Evolutionary conservation across 768 basidiomycete genomes (phyloP), one percentile per base, ranked within the genome.

Genomic region (Sarcodon aspratus): DNA sequence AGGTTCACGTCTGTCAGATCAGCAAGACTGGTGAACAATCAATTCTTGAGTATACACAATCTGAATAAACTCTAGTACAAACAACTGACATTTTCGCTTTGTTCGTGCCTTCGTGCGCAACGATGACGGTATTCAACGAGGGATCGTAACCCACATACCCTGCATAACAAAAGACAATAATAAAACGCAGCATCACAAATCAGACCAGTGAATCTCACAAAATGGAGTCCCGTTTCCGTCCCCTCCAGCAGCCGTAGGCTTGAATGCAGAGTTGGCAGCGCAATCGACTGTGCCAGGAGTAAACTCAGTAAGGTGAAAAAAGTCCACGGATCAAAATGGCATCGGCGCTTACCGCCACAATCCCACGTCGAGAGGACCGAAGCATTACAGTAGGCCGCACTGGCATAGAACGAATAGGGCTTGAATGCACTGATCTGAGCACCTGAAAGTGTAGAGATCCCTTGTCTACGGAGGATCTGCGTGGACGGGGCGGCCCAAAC

Each of bases 71-170:
- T 8, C 18, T 17, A n/a, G 40, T 42, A n/a, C 36, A 12, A 3
- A 13, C 10, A 0, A 48, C 63, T 48, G 33, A 67, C 67, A 69
- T 44, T 42, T 63, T 18, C 9, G 31, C 43, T 13, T 62, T 54
- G 44, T 70, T 53, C 6, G 69, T 69, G 7, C 69, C 69, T 48
- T 69, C 64, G 52, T 70, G 67, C 7, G 63, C 57, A 4, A 69
- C 68, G 37, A 69, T 61, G 36, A 67, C 62, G 0, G 55, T 63
- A 18, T 57, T 47, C 33, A 71, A 55, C 1, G 52, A 57, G 0
- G 74, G 68, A 49, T 71, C 71, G 51, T 65, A 78, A n/a, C 76
- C 76, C 27, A 78, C 76, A 48, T 63, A 76, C 75, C 75, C 76
- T 76, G 45, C n/a, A 32, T 13, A 40, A 9, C 13, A 15, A 10